Evolutionary conservation across 441 rosid genomes (phyloP).

Genomic region (Metrosideros polymorpha): DNA sequence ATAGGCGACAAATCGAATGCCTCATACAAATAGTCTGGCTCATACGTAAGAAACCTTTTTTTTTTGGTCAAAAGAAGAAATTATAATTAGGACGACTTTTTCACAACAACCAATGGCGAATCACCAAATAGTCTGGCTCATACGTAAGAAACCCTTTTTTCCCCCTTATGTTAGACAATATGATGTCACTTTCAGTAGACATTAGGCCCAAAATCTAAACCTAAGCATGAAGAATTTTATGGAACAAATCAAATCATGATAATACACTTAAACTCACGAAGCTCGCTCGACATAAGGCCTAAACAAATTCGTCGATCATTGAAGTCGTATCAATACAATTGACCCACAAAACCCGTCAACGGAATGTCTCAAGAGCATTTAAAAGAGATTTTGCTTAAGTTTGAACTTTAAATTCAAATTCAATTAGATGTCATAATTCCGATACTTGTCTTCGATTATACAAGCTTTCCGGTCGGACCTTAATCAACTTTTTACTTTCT

Average conservation of each 20-base stretch:
- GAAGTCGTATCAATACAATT: background rate
- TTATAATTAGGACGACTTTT: background rate
- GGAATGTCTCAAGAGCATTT: background rate
- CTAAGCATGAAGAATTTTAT: background rate
- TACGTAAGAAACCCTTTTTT: background rate
- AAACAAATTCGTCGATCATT: background rate
- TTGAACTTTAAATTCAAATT: background rate
- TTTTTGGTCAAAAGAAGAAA: background rate
- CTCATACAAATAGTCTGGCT: no score
- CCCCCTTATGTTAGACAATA: no score
- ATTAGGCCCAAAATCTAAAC: background rate
- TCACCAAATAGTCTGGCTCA: background rate
- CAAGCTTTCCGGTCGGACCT: background rate
- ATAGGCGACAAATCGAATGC: background rate
- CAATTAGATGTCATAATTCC: background rate
- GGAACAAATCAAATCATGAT: background rate
- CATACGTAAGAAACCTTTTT: no score
- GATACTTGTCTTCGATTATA: background rate
- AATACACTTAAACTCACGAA: background rate
- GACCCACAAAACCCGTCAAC: background rate
- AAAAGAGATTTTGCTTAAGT: background rate
- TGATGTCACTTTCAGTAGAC: background rate
- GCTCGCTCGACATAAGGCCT: background rate
- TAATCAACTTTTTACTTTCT: background rate
- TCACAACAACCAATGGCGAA: background rate